A percentile compares a stretch with the other conserved stretches of the same genome.
Conservation (phyloP, 2,329 filamentous ascomycete species). For the Alternaria postmessia region DNA sequence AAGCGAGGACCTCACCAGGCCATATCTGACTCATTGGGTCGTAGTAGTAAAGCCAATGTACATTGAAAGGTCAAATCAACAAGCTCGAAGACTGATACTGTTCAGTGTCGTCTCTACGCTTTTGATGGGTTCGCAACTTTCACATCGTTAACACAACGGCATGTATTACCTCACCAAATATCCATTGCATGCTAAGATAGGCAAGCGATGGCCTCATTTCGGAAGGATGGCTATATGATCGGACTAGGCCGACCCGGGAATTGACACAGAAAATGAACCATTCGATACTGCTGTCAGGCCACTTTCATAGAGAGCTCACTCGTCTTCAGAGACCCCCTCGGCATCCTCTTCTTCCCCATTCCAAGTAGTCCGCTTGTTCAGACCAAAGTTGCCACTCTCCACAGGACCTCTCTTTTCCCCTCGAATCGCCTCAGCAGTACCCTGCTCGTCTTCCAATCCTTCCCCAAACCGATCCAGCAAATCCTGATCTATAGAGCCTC, state of each 20-base stretch:
- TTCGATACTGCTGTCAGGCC: background rate
- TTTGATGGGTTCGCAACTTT: background rate
- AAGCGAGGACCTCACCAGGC: background rate
- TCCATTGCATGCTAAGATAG: background rate
- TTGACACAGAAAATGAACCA: background rate
- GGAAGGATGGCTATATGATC: background rate
- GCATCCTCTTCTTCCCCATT: conserved; percentile 4
- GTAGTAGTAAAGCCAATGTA: background rate
- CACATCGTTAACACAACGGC: background rate
- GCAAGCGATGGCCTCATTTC: background rate
- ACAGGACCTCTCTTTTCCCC: background rate
- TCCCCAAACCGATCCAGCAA: background rate
- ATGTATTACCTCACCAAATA: background rate
- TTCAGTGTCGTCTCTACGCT: background rate
- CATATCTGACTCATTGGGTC: background rate
- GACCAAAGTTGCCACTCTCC: background rate
- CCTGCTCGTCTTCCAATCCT: background rate
- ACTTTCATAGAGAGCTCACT: background rate
- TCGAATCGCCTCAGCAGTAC: background rate
- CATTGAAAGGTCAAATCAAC: background rate
- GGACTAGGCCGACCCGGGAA: background rate
- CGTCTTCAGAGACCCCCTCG: conserved; percentile 19
- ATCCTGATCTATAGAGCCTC: background rate
- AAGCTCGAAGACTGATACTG: background rate
- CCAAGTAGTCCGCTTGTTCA: conserved; percentile 2